A percentile compares a stretch with the other conserved stretches of the same genome.
phyloP scores from a whole-genome alignment of 768 basidiomycete species.

The Boletus rubescentipes region DNA sequence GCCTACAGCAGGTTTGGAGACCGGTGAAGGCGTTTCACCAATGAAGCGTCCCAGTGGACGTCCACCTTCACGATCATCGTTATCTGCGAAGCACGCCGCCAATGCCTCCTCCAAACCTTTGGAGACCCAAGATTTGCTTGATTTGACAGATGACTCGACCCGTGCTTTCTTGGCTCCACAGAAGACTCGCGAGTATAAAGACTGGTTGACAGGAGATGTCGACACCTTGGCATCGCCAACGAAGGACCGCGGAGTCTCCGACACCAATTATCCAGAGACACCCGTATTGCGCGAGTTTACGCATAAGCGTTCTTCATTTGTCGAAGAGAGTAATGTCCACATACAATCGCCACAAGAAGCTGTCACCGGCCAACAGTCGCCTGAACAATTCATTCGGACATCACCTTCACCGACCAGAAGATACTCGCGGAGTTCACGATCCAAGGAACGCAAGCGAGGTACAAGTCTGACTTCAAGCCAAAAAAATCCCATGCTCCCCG shows the following conservation, averaged over 20 bases:
- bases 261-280: constrained; percentile 28
- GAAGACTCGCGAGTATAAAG: constrained; percentile 40
- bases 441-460: constrained; percentile 33
- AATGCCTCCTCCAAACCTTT: constrained; percentile 45
- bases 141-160: constrained; percentile 13
- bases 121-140: constrained; percentile 18
- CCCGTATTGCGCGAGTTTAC: constrained; percentile 68
- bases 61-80: constrained; percentile 39
- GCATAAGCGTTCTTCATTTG: constrained; percentile 68
- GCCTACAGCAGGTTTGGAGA: constrained; percentile 12
- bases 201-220: constrained; percentile 78
- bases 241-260: constrained; percentile 17
- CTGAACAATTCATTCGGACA: constrained; percentile 2
- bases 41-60: constrained; percentile 21
- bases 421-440: constrained; percentile 31
- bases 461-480: constrained; percentile 7
- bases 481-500: constrained; percentile 3
- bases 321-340: constrained; percentile 44
- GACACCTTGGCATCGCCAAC: constrained; percentile 31
- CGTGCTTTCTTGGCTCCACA: constrained; percentile 11
- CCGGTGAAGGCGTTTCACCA: constrained; percentile 13
- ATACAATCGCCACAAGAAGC: constrained; percentile 35
- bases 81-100: constrained; percentile 50
- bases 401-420: constrained; percentile 24
- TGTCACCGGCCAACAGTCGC: constrained; percentile 26